Evolutionary conservation across 257 asterid genomes (phyloP).

Genomic region (Solanum virginianum): DNA sequence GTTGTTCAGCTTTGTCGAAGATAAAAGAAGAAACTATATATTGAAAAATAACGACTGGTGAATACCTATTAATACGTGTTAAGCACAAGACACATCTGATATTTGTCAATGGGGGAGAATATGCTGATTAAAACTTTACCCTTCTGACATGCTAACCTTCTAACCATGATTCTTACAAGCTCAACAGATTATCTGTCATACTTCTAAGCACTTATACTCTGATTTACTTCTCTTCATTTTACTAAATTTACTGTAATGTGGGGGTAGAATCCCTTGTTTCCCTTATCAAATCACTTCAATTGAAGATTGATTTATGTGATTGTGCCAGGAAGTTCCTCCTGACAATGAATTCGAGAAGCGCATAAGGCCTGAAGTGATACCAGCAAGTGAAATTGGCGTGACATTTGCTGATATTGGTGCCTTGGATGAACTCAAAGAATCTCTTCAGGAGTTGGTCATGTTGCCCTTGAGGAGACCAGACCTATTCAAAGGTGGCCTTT

Average conservation of each 20-base stretch:
- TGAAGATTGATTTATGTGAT: background rate
- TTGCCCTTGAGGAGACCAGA: slow-evolving; percentile 78
- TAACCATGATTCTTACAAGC: background rate
- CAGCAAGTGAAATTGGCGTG: slow-evolving; percentile 61
- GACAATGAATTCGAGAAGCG: slow-evolving; percentile 89
- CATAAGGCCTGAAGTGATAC: slow-evolving; percentile 79
- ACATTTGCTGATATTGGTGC: slow-evolving; percentile 85
- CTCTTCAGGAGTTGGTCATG: slow-evolving; percentile 84
- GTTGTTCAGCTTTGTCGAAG: background rate
- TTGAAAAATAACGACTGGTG: background rate
- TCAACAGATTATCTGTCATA: background rate
- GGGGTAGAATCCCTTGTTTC: background rate
- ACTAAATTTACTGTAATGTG: background rate
- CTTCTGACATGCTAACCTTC: background rate
- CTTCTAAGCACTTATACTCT: background rate
- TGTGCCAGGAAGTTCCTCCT: slow-evolving; percentile 54
- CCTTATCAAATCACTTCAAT: background rate
- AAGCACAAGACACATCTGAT: background rate
- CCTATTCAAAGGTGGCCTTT: slow-evolving; percentile 75
- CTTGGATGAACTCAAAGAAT: slow-evolving; percentile 66
- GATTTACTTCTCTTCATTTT: background rate
- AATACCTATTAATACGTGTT: background rate
- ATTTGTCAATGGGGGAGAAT: background rate
- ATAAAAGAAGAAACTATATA: background rate
- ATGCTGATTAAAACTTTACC: background rate